Evolutionary conservation across 441 rosid species (phyloP).

Genomic region (Mallotus repandus): DNA sequence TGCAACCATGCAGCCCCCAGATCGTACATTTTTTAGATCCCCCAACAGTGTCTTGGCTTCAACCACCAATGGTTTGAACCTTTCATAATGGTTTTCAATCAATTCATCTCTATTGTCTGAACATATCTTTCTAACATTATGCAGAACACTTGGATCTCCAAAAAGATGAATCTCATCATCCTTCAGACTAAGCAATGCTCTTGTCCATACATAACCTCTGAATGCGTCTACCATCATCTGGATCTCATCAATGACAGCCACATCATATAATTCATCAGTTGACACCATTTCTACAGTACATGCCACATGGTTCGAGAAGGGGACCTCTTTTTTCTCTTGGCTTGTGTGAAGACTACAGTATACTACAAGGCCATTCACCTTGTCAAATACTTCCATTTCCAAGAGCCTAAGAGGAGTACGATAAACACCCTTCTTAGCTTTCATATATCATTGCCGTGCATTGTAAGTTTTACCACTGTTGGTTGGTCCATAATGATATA

Average conservation of each 20-base stretch:
- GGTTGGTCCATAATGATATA: slow-evolving; percentile 96
- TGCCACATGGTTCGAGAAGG: slow-evolving; percentile 76
- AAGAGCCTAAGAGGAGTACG: slow-evolving; percentile 91
- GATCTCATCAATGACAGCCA: slow-evolving; percentile 91
- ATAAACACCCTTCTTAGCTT: slow-evolving; percentile 84
- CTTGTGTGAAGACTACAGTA: slow-evolving; percentile 90
- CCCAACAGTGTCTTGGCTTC: slow-evolving; percentile 86
- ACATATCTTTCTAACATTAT: slow-evolving; percentile 76
- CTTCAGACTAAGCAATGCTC: slow-evolving; percentile 85
- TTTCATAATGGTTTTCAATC: slow-evolving; percentile 72
- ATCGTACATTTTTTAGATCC: slow-evolving; percentile 66
- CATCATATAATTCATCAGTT: slow-evolving; percentile 68
- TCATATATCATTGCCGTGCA: slow-evolving; percentile 89
- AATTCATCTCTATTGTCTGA: slow-evolving; percentile 86
- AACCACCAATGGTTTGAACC: slow-evolving; percentile 86
- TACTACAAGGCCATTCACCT: slow-evolving; percentile 82
- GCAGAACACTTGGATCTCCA: slow-evolving; percentile 92
- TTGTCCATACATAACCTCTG: slow-evolving; percentile 91
- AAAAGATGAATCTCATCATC: slow-evolving; percentile 96
- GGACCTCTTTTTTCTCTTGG: slow-evolving; percentile 78
- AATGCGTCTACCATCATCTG: slow-evolving; percentile 79
- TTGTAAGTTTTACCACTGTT: slow-evolving; percentile 96
- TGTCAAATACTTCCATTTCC: slow-evolving; percentile 98
- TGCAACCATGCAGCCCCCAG: slow-evolving; percentile 92
- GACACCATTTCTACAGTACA: slow-evolving; percentile 97